phyloP scores from a whole-genome alignment of 805 yeast species.

The Ogataea pini region DNA sequence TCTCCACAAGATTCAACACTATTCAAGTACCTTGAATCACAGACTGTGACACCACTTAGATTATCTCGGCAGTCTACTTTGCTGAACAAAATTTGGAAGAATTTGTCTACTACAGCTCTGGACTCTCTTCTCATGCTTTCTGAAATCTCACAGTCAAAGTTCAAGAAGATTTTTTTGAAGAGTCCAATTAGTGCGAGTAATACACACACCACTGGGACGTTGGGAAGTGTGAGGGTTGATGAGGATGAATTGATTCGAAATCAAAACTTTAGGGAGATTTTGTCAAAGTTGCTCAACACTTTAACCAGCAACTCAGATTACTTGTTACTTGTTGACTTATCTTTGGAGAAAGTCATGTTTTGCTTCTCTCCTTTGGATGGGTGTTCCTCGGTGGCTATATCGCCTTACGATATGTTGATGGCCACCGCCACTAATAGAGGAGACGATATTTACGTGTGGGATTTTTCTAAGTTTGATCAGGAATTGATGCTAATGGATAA shows the following conservation, averaged over 20 bases:
- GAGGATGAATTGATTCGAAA: conserved; percentile 19
- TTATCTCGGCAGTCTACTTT: conserved; percentile 49
- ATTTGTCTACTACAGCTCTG: conserved; percentile 52
- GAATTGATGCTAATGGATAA: conserved; percentile 58
- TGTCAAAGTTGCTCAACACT: conserved; percentile 32
- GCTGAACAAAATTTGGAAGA: conserved; percentile 47
- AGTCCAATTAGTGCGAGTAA: neutral
- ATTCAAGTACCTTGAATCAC: conserved; percentile 11
- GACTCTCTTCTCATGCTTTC: conserved; percentile 43
- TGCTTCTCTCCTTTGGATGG: conserved; percentile 63
- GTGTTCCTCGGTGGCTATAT: conserved; percentile 57
- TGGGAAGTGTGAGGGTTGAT: conserved; percentile 9
- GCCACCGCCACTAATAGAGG: conserved; percentile 59
- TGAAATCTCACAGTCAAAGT: conserved; percentile 47
- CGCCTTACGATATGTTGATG: conserved; percentile 60
- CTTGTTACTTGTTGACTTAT: conserved; percentile 50
- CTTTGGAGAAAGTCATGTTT: conserved; percentile 39
- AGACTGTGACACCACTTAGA: conserved; percentile 44
- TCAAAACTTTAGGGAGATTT: conserved; percentile 29
- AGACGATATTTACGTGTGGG: conserved; percentile 66
- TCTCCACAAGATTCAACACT: conserved; percentile 39
- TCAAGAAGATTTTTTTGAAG: conserved; percentile 39
- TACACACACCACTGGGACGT: neutral
- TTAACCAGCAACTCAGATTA: conserved; percentile 33
- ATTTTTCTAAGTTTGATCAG: conserved; percentile 49